Evolutionary conservation across 176 grass and related monocot genomes (phyloP), one percentile per base, ranked within the genome.

Genomic region (Oryza rufipogon): DNA sequence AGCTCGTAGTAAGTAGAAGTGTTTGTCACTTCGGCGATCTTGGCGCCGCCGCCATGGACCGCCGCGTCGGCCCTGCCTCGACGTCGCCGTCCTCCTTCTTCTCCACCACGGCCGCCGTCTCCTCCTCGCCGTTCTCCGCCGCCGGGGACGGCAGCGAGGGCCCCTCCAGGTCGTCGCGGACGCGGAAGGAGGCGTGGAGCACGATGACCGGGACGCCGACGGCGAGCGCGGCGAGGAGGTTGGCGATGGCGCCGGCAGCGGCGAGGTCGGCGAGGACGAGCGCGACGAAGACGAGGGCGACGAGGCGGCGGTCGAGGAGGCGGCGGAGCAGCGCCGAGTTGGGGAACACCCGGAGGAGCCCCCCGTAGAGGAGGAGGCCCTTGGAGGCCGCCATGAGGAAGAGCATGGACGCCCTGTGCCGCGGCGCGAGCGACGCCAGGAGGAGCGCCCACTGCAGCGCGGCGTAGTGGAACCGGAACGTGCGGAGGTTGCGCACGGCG

Each of bases 371-470:
- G 81, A 97, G 86, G 63, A 94, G 89, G 33, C 78, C 88, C 88
- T 97, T 97, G 25, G 92, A 88, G 2, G 88, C 84, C 33, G 92
- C 92, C 95, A 95, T 95, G 84, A 97, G 92, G 77, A 97, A 94
- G 51, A 97, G 72, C 79, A 95, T 85, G 33, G 95, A 93, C 1
- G 84, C 81, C 11, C 92, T 63, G 71, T 90, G 95, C 44, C 77
- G 86, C 44, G 92, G 86, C 17, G 79, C 86, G 23, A 97, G 90
- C 14, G 91, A 93, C 1, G 81, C 88, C 0, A 95, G 90, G 58
- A 94, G 90, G 66, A 97, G 80, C 64, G 66, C 80, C 95, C 95
- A 97, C 58, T 92, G 75, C 42, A 97, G 64, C 34, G 60, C 75
- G 5, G 87, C 88, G 81, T 97, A 97, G 64, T 97, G 92, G 84